Conservation (phyloP, 1,284 basidiomycete species). For the Dichomitus squalens region DNA sequence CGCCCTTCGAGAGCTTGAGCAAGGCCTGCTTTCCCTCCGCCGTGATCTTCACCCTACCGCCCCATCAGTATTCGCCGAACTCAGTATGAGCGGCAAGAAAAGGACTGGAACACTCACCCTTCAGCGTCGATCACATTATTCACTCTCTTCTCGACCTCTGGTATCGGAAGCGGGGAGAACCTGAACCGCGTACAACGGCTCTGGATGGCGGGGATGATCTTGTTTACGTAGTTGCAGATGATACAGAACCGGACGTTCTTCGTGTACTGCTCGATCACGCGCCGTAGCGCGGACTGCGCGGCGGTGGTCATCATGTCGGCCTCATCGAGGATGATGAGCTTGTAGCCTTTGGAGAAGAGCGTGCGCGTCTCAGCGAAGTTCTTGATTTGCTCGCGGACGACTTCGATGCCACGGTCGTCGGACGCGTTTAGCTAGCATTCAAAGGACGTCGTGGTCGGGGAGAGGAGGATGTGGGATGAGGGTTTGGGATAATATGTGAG, state of each 20-base stretch:
- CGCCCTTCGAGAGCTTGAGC: conserved; percentile 91
- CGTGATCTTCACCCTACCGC: conserved; percentile 79
- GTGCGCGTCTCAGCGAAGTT: conserved; percentile 97
- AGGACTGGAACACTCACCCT: conserved; percentile 54
- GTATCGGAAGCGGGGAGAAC: conserved; percentile 91
- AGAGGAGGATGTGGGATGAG: not conserved
- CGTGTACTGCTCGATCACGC: conserved; percentile 98
- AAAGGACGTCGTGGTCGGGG: not conserved
- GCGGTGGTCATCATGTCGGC: conserved; percentile 99
- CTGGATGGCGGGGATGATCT: conserved; percentile 98
- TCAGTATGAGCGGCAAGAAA: not conserved
- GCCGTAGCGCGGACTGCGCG: conserved; percentile 93
- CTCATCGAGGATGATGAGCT: conserved; percentile 97
- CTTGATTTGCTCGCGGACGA: conserved; percentile 98
- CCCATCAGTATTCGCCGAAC: not conserved
- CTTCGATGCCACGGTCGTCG: conserved; percentile 97
- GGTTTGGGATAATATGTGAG: not conserved
- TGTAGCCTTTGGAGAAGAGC: conserved; percentile 90
- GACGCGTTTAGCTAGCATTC: conserved; percentile 86
- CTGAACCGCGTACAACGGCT: conserved; percentile 97
- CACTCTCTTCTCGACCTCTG: conserved; percentile 85
- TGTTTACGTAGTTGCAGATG: conserved; percentile 99
- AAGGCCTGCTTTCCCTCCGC: conserved; percentile 88
- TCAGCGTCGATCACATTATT: conserved; percentile 84
- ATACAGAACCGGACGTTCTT: conserved; percentile 99